Base-by-base conservation (phyloP, 192 early-diverging fungal species). In the Phlyctochytrium planicorne region DNA sequence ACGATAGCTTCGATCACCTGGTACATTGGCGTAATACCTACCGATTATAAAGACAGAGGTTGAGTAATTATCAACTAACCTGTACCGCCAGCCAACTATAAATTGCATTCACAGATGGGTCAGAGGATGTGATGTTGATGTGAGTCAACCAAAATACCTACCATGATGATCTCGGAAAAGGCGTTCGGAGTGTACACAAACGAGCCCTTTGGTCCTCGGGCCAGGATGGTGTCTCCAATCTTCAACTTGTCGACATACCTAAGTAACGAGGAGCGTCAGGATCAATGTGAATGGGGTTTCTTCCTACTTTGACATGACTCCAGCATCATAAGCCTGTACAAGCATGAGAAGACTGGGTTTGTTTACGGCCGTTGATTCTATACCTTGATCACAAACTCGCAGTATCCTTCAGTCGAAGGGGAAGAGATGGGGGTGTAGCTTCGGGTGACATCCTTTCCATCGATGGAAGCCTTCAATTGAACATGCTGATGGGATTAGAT, bases 351-450 rank as follows among this genome's bases (percentile, higher is more conserved):
- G 30, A 24, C 17, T 40, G 14, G 30, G 2, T n/a, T n/a, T n/a
- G n/a, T n/a, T n/a, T n/a, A n/a, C n/a, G n/a, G n/a, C n/a, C n/a
- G n/a, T n/a, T n/a, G n/a, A n/a, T n/a, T n/a, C n/a, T n/a, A 23
- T 75, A 90, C 88, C 89, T 97, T 97, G 83, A 97, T 89, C 6
- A 94, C 80, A 35, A 97, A 82, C 67, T 95, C 93, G 83, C 96
- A 95, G 77, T 88, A 84, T 63, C 95, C 95, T 67, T 78, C n/a
- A n/a, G n/a, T 68, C 72, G 93, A 91, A 68, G 91, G 91, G 12
- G 83, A 83, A 67, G 86, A 90, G 29, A 91, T 93, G 25, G 95
- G 95, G 29, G 95, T 97, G 80, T 97, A 97, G 74, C 90, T 93
- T 53, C 95, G 88, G 50, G 80, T 81, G 47, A 94, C 83, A 29